A percentile compares a stretch with the other conserved stretches of the same genome.
Evolutionary conservation across 2,329 filamentous ascomycete genomes (phyloP).

Genomic region (Cucurbitaria berberidis): DNA sequence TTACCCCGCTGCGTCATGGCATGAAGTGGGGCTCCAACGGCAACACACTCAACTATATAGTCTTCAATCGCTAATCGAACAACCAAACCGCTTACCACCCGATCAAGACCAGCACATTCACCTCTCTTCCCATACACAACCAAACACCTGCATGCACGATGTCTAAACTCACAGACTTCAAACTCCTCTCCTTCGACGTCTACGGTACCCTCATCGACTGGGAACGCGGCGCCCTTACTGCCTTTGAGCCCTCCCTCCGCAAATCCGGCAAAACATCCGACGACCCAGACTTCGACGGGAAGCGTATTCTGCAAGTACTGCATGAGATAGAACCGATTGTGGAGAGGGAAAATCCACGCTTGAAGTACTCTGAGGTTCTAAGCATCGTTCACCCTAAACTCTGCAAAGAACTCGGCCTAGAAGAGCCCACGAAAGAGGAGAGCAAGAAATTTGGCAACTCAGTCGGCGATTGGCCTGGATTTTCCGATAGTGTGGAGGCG

Average conservation of each 20-base stretch:
- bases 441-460: constrained; percentile 58
- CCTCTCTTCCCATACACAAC: not conserved
- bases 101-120: not conserved
- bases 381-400: constrained; percentile 56
- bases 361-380: constrained; percentile 67
- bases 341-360: constrained; percentile 61
- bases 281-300: constrained; percentile 29
- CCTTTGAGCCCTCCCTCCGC: constrained; percentile 60
- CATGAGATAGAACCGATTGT: constrained; percentile 57
- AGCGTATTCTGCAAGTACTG: constrained; percentile 49
- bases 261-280: constrained; percentile 25
- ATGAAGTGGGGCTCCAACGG: constrained; percentile 16
- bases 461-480: constrained; percentile 63
- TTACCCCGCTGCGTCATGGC: constrained; percentile 19
- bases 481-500: constrained; percentile 63
- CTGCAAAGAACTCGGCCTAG: constrained; percentile 53
- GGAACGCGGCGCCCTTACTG: constrained; percentile 68
- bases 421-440: constrained; percentile 48
- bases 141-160: constrained; percentile 17
- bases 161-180: constrained; percentile 51
- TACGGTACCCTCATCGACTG: constrained; percentile 83
- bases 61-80: not conserved
- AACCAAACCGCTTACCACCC: not conserved
- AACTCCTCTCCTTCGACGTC: constrained; percentile 74
- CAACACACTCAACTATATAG: not conserved